Evolutionary conservation across 345 rosid species (phyloP).

Genomic region (sweet orange (Citrus sinensis)): DNA sequence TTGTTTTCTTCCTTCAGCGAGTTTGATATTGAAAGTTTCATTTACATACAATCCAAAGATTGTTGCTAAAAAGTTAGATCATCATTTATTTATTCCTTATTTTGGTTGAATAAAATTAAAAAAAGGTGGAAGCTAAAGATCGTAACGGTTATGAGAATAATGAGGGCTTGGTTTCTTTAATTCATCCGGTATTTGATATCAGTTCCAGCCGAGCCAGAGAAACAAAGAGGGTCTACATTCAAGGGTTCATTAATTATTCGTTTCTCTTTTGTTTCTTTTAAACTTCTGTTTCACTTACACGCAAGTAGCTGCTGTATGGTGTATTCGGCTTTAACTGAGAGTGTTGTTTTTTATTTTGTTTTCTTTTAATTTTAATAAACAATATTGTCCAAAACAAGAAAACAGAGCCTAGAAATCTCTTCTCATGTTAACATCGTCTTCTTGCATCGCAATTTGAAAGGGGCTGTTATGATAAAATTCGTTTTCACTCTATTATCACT

Average conservation of each 20-base stretch:
- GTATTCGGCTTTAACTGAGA: neutral
- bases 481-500: too few species aligned
- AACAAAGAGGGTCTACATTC: constrained; percentile 1
- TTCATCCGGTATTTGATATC: neutral
- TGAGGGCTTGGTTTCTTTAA: neutral
- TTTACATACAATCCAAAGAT: neutral
- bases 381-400: neutral
- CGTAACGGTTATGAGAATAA: neutral
- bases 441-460: too few species aligned
- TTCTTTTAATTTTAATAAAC: too few species aligned
- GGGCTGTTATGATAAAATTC: too few species aligned
- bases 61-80: neutral
- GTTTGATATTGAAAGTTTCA: neutral
- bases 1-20: neutral
- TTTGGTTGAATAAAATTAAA: neutral
- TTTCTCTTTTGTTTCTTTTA: neutral
- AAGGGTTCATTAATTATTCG: constrained; percentile 3
- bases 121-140: constrained; percentile 16
- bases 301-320: neutral
- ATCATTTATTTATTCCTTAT: neutral
- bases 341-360: too few species aligned
- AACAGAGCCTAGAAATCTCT: neutral
- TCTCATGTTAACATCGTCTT: neutral
- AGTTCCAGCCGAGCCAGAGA: neutral
- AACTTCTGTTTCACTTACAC: neutral